Evolutionary conservation across 2,329 filamentous ascomycete species (phyloP).

Genomic region (Davidsoniella australis): DNA sequence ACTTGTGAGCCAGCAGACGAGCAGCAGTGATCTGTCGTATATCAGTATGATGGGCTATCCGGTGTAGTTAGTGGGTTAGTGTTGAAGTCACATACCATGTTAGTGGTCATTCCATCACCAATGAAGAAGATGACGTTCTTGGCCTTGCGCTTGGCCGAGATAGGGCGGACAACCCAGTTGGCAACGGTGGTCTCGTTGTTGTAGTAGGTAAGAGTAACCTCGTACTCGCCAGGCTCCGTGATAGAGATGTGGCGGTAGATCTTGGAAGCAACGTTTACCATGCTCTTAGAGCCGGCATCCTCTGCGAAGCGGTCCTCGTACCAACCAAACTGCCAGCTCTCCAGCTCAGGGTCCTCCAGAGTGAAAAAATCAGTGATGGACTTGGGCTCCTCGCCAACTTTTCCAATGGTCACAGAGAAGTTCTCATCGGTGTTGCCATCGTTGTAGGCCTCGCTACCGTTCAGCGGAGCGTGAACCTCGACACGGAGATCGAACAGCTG

Average conservation of each 20-base stretch:
- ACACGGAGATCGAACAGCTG: slow-evolving; percentile 74
- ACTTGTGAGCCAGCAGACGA: slow-evolving; percentile 65
- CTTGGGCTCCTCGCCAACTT: slow-evolving; percentile 37
- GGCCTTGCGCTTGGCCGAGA: slow-evolving; percentile 52
- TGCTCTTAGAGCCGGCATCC: slow-evolving; percentile 48
- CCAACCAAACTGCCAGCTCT: slow-evolving; percentile 74
- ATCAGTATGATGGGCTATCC: not conserved
- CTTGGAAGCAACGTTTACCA: slow-evolving; percentile 69
- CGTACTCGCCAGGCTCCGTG: slow-evolving; percentile 65
- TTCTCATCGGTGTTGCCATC: slow-evolving; percentile 51
- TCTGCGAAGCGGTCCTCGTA: slow-evolving; percentile 69
- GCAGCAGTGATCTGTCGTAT: slow-evolving; percentile 47
- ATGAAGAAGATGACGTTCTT: slow-evolving; percentile 82
- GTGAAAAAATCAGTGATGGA: slow-evolving; percentile 50
- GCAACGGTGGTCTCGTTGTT: slow-evolving; percentile 53
- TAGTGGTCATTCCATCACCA: slow-evolving; percentile 55
- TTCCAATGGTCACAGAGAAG: slow-evolving; percentile 60
- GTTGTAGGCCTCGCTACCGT: slow-evolving; percentile 63
- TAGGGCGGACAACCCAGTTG: slow-evolving; percentile 58
- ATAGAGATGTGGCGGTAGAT: slow-evolving; percentile 60
- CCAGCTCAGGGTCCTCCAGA: slow-evolving; percentile 52
- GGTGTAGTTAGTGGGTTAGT: not conserved
- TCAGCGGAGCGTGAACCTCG: slow-evolving; percentile 65
- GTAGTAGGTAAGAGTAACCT: slow-evolving; percentile 61
- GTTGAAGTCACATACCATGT: slow-evolving; percentile 33